phyloP scores from a whole-genome alignment of 495 filamentous ascomycete genomes.

The Cladorrhinum samala region DNA sequence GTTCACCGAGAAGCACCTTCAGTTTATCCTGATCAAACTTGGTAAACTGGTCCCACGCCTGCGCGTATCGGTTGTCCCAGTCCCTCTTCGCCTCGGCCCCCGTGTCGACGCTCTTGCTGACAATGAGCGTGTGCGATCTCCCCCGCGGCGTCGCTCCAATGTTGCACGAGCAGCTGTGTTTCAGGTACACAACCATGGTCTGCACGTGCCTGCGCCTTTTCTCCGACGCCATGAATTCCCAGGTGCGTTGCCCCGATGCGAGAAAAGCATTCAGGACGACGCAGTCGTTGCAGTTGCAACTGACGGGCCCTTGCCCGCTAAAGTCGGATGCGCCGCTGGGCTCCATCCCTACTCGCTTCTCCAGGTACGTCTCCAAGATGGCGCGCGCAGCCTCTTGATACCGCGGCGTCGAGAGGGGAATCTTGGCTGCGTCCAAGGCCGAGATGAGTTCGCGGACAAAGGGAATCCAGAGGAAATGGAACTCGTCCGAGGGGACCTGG shows the following conservation, averaged over 20 bases:
- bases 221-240: not conserved
- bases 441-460: slow-evolving; percentile 13
- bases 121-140: not conserved
- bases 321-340: slow-evolving; percentile 7
- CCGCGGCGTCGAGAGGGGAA: slow-evolving; percentile 2
- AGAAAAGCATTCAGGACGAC: not conserved
- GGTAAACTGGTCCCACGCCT: not conserved
- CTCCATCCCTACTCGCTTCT: slow-evolving; percentile 10
- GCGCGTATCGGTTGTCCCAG: not conserved
- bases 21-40: slow-evolving; percentile 6
- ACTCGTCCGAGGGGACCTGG: slow-evolving; percentile 5
- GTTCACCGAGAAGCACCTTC: slow-evolving; percentile 1
- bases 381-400: slow-evolving; percentile 16
- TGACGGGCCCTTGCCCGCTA: not conserved
- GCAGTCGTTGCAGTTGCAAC: slow-evolving; percentile 1
- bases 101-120: not conserved
- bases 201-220: not conserved
- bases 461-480: slow-evolving; percentile 19
- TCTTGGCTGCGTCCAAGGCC: slow-evolving; percentile 8
- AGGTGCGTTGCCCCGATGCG: not conserved
- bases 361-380: slow-evolving; percentile 14
- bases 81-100: not conserved
- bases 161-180: not conserved
- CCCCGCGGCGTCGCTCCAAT: not conserved
- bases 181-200: not conserved